Evolutionary conservation across 352 stramenopile genomes (phyloP).

Genomic region (Globisporangium abappressorium): DNA sequence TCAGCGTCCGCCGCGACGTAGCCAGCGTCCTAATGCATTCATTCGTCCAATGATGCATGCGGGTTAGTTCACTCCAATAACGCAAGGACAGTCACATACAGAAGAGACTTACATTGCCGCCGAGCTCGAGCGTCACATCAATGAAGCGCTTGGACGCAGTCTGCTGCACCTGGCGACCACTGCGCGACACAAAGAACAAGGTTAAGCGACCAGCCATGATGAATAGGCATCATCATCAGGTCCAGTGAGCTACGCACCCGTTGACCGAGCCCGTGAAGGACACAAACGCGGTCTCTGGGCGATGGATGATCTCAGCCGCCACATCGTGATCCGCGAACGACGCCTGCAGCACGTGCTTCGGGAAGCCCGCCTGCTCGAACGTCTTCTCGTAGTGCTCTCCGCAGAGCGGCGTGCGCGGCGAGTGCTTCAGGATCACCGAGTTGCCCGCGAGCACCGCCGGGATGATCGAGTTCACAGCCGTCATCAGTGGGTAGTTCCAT

Average conservation of each 20-base stretch:
- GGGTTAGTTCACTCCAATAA: not conserved
- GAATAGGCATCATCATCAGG: not conserved
- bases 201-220: constrained; percentile 8
- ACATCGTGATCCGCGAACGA: constrained; percentile 68
- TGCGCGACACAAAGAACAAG: constrained; percentile 15
- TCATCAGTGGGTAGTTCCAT: constrained; percentile 88
- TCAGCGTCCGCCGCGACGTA: constrained; percentile 77
- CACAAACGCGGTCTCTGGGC: constrained; percentile 67
- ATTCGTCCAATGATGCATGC: not conserved
- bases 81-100: not conserved
- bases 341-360: constrained; percentile 57
- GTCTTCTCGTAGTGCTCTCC: constrained; percentile 72
- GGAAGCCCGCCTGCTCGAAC: constrained; percentile 64
- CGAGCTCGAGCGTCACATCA: constrained; percentile 78
- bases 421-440: constrained; percentile 80
- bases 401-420: constrained; percentile 73
- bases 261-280: constrained; percentile 83
- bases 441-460: constrained; percentile 80
- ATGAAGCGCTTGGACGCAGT: constrained; percentile 63
- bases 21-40: constrained; percentile 51
- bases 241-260: constrained; percentile 29
- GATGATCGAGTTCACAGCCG: constrained; percentile 83
- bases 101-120: constrained; percentile 55
- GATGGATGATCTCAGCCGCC: constrained; percentile 66
- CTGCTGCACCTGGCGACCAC: constrained; percentile 65